phyloP scores from a whole-genome alignment of 2,329 filamentous ascomycete genomes.

The Reticulascus tulasneorum region DNA sequence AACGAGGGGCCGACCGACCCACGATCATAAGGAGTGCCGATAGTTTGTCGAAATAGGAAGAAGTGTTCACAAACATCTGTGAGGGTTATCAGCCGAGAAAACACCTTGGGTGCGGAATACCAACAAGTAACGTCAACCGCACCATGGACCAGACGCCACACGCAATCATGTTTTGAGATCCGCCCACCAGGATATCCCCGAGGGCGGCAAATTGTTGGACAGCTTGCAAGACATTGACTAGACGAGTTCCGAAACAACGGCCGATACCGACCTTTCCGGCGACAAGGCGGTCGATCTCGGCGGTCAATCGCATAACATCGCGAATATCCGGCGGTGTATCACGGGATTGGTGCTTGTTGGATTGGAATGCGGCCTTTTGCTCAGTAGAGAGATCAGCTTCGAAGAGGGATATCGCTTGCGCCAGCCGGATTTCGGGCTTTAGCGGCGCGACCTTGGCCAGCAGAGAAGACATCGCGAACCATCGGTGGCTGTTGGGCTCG shows the following conservation, averaged over 20 bases:
- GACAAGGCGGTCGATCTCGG: slow-evolving; percentile 26
- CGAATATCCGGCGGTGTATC: slow-evolving; percentile 20
- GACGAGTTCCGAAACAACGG: slow-evolving; percentile 33
- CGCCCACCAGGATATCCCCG: slow-evolving; percentile 30
- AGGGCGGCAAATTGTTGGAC: slow-evolving; percentile 39
- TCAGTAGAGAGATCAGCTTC: slow-evolving; percentile 28
- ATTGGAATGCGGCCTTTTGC: slow-evolving; percentile 26
- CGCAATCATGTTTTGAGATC: slow-evolving; percentile 39
- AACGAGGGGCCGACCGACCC: slow-evolving; percentile 34
- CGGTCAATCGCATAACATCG: slow-evolving; percentile 36
- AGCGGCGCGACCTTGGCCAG: too few species aligned
- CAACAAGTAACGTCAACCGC: slow-evolving; percentile 34
- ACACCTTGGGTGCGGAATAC: too few species aligned
- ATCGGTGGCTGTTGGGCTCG: too few species aligned
- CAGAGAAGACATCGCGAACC: too few species aligned
- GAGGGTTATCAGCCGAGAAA: too few species aligned
- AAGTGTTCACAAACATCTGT: slow-evolving; percentile 25
- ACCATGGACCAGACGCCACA: slow-evolving; percentile 41
- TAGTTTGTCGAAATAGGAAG: slow-evolving; percentile 32
- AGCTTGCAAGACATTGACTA: slow-evolving; percentile 33
- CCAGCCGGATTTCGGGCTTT: slow-evolving; percentile 33
- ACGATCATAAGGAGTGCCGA: slow-evolving; percentile 36
- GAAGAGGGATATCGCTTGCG: slow-evolving; percentile 34
- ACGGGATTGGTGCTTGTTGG: slow-evolving; percentile 13
- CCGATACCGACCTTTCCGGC: slow-evolving; percentile 13